Evolutionary conservation across 1,139 yeast genomes (phyloP).

Genomic region (Sugiyamaella grinbergsii): DNA sequence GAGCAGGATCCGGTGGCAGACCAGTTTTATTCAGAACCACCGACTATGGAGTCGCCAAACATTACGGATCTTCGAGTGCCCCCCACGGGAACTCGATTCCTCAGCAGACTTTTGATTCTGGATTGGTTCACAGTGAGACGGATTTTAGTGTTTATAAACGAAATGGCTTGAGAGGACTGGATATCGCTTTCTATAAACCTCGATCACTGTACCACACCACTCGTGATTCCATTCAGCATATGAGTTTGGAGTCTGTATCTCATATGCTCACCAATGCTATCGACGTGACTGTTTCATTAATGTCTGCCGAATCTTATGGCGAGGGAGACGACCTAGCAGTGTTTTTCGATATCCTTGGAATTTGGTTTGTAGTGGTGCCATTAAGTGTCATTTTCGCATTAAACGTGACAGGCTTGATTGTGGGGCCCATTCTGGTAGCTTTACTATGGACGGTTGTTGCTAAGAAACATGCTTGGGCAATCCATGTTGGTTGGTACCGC

Average conservation of each 20-base stretch:
- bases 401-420: slow-evolving; percentile 54
- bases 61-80: slow-evolving; percentile 48
- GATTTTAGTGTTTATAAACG: slow-evolving; percentile 72
- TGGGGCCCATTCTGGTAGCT: slow-evolving; percentile 57
- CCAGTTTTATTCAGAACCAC: slow-evolving; percentile 83
- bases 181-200: slow-evolving; percentile 73
- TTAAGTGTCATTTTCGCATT: slow-evolving; percentile 49
- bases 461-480: slow-evolving; percentile 42
- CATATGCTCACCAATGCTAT: slow-evolving; percentile 76
- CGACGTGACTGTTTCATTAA: slow-evolving; percentile 55
- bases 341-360: slow-evolving; percentile 63
- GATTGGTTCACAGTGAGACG: slow-evolving; percentile 77
- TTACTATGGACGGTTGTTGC: slow-evolving; percentile 52
- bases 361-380: slow-evolving; percentile 56
- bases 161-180: slow-evolving; percentile 78
- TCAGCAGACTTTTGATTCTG: slow-evolving; percentile 78
- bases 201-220: slow-evolving; percentile 81
- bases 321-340: slow-evolving; percentile 49
- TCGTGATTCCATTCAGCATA: slow-evolving; percentile 66
- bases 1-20: slow-evolving; percentile 94
- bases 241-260: slow-evolving; percentile 69
- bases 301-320: slow-evolving; percentile 43
- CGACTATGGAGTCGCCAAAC: slow-evolving; percentile 70
- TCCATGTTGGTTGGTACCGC: slow-evolving; percentile 51
- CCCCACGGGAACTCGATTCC: slow-evolving; percentile 80